These are phyloP conservation scores for Yarrowia sp. DNA, from an alignment of 805 yeast species.

Conservation along the genomic window DNA sequence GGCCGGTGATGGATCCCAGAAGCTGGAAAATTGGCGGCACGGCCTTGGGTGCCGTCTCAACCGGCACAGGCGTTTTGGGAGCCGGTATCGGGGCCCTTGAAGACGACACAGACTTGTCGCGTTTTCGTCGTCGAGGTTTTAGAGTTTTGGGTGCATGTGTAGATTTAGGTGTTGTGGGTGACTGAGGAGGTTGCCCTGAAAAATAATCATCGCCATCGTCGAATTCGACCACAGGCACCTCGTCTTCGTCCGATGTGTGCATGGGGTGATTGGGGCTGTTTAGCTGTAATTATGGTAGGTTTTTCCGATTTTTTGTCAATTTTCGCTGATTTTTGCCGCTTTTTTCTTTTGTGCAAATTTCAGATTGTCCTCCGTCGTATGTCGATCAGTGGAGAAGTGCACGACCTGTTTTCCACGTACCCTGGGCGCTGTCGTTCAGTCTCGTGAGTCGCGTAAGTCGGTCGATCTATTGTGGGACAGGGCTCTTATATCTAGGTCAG, in stretches of 20 bases:
- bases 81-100: not conserved
- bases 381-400: slow-evolving; percentile 7
- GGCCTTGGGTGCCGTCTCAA: not conserved
- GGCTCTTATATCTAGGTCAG: slow-evolving; percentile 28
- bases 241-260: slow-evolving; percentile 18
- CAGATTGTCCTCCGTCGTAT: not conserved
- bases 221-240: slow-evolving; percentile 14
- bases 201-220: slow-evolving; percentile 18
- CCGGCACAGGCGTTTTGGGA: not conserved
- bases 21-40: slow-evolving; percentile 30
- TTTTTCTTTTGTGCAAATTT: not conserved
- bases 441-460: not conserved
- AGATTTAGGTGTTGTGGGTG: slow-evolving; percentile 4
- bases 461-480: not conserved
- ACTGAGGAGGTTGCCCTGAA: slow-evolving; percentile 21
- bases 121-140: slow-evolving; percentile 23
- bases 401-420: too few species aligned
- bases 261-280: not conserved
- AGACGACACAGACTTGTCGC: slow-evolving; percentile 4
- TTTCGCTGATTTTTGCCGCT: not conserved
- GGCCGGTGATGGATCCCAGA: slow-evolving; percentile 22
- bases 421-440: too few species aligned
- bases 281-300: not conserved
- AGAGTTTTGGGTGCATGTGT: slow-evolving; percentile 17
- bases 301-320: not conserved